A percentile compares a stretch with the other conserved stretches of the same genome.
phyloP scores from a whole-genome alignment of 2,329 filamentous ascomycete genomes.

The Colletotrichum sp. region DNA sequence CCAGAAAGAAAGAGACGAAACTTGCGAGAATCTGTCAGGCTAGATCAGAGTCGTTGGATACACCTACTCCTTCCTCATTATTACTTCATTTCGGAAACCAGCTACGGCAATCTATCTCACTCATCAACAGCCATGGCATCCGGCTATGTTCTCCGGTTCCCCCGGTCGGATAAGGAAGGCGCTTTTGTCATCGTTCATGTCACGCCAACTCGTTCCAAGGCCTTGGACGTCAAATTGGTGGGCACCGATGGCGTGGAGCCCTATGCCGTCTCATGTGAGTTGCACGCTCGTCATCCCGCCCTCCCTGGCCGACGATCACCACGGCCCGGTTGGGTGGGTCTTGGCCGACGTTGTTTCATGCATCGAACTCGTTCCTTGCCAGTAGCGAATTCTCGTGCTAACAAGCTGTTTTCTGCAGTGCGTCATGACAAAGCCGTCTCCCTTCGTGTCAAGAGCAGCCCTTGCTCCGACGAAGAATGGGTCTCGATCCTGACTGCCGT shows the following conservation, averaged over 20 bases:
- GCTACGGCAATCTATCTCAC: neutral
- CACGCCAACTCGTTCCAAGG: constrained; percentile 49
- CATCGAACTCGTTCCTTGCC: constrained; percentile 9
- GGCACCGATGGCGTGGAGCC: constrained; percentile 71
- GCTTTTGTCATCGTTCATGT: constrained; percentile 68
- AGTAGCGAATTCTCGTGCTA: neutral
- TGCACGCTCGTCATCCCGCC: constrained; percentile 18
- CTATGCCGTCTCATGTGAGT: constrained; percentile 64
- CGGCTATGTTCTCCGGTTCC: constrained; percentile 58
- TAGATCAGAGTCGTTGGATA: neutral
- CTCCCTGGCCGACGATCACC: constrained; percentile 15
- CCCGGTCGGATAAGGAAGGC: constrained; percentile 57
- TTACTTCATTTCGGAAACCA: neutral
- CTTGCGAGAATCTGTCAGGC: neutral
- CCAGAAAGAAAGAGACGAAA: neutral
- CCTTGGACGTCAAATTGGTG: constrained; percentile 69
- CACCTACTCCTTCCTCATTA: neutral
- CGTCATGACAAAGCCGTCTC: constrained; percentile 56
- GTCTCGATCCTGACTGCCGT: constrained; percentile 62
- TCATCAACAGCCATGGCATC: constrained; percentile 7
- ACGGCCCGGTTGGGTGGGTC: constrained; percentile 17
- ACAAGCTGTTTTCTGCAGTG: constrained; percentile 17
- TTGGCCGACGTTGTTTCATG: constrained; percentile 24
- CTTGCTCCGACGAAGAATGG: constrained; percentile 71
- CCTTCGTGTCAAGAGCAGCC: constrained; percentile 58